Base-by-base conservation (phyloP, 495 filamentous ascomycete species). In the Aspergillus campestris region DNA sequence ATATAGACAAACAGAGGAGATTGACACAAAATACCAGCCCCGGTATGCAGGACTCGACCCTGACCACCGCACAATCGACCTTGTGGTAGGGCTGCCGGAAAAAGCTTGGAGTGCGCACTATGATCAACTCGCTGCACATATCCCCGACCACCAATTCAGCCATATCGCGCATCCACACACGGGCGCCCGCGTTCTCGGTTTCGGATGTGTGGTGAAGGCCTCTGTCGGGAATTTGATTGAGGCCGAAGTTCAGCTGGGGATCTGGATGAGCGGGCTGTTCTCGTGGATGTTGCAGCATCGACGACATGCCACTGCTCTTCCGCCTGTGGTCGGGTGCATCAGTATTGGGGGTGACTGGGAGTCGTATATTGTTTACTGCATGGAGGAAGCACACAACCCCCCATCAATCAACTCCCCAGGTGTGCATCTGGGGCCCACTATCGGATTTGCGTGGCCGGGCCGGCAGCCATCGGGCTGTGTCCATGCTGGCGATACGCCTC, bases 161-260 rank as follows among this genome's bases (percentile, higher is more conserved):
- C 48, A 50, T 24, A 18, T 50, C 10, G 32, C 31, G 5, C 42
- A 50, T 42, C 37, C 42, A 3, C 42, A 46, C 13, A 50, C 42
- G 0, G 42, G 38, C 6, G 28, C 32, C 4, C 37, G 28, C 13
- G 6, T 50, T 7, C 18, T 50, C 0, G 48, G 48, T 6, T 9
- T 35, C 7, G 42, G 42, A 5, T 29, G 34, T 8, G 37, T 27
- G 12, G 43, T 46, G 7, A 45, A 46, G 11, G 31, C 48, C 0
- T 24, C 18, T 6, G 32, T 33, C 13, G 48, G 42, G 27, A 34
- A 45, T 13, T 30, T 31, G 37, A 5, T 42, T 11, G 48, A 50
- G 32, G 48, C 42, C 2, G 12, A 50, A 28, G 38, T 50, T 8
- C 42, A 50, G 38, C 38, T 50, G 6, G 48, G 42, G 0, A 37